Conservation (phyloP, 176 grass and related monocot species). For the Eragrostis curvula region DNA sequence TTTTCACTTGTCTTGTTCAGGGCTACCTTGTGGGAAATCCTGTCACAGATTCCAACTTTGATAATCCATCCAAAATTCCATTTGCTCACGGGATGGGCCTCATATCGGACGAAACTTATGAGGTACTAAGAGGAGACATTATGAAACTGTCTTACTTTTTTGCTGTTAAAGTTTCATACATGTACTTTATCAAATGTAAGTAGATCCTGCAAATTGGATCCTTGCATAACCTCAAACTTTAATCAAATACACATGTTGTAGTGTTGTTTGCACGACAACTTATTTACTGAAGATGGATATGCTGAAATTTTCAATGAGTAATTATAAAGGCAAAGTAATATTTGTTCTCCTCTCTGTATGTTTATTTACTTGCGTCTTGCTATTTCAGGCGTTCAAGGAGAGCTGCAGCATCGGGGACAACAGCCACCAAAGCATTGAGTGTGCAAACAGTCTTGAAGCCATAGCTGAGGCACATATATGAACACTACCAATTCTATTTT, state of each 20-base stretch:
- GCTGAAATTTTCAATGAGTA: not conserved
- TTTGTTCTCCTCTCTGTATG: not conserved
- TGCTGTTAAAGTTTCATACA: not conserved
- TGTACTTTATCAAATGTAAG: not conserved
- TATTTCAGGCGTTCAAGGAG: conserved; percentile 36
- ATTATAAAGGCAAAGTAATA: not conserved
- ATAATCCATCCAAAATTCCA: conserved; percentile 41
- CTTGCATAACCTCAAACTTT: not conserved
- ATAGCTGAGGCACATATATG: conserved; percentile 43
- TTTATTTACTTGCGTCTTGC: not conserved
- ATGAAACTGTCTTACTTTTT: not conserved
- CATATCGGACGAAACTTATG: conserved; percentile 63
- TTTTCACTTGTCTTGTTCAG: conserved; percentile 31
- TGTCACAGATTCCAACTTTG: conserved; percentile 52
- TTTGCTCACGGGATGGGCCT: conserved; percentile 72
- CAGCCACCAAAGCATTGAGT: conserved; percentile 29
- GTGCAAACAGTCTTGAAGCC: conserved; percentile 23
- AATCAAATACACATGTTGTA: not conserved
- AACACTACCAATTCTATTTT: conserved; percentile 29
- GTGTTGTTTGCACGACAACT: not conserved
- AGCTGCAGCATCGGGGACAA: conserved; percentile 27
- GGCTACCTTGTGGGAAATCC: conserved; percentile 72
- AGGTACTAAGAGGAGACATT: conserved; percentile 48
- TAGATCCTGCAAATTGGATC: not conserved
- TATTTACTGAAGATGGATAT: not conserved